A percentile compares a stretch with the other conserved stretches of the same genome.
Conservation (phyloP, 2,329 filamentous ascomycete genomes). For the Aotearoamyces nothofagi region DNA sequence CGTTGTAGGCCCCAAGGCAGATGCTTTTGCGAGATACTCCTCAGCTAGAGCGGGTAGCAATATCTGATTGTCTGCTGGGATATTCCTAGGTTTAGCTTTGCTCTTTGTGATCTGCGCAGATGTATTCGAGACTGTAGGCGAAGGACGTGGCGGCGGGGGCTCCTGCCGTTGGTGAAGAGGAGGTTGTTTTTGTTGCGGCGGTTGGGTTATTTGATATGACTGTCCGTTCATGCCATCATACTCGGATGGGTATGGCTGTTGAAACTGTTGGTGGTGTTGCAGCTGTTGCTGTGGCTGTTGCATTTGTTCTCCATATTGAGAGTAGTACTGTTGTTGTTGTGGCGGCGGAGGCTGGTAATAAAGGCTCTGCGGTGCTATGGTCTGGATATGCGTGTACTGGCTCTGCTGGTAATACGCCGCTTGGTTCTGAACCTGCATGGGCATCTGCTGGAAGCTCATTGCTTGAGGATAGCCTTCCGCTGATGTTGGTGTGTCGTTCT, state of each 20-base stretch:
- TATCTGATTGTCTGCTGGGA: constrained; percentile 9
- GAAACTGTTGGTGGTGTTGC: constrained; percentile 2
- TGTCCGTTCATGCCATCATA: too few relatives aligned
- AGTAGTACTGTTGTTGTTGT: constrained; percentile 20
- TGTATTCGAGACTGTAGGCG: background rate
- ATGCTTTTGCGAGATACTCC: constrained; percentile 57
- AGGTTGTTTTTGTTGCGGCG: constrained; percentile 5
- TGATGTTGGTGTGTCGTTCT: constrained; percentile 8
- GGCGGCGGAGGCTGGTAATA: constrained; percentile 18
- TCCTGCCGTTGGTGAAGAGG: constrained; percentile 15
- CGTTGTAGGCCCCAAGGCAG: constrained; percentile 33
- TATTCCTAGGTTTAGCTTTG: constrained; percentile 1
- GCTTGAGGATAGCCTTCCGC: constrained; percentile 7
- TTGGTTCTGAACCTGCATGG: constrained; percentile 3
- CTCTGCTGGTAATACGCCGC: constrained; percentile 4
- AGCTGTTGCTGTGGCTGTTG: constrained; percentile 8
- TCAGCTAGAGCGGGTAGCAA: constrained; percentile 59
- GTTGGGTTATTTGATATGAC: constrained; percentile 4
- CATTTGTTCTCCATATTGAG: constrained; percentile 15
- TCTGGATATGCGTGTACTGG: constrained; percentile 14
- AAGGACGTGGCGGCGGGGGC: too few relatives aligned
- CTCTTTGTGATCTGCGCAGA: background rate
- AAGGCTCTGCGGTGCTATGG: constrained; percentile 15
- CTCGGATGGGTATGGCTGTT: too few relatives aligned
- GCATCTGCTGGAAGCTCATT: constrained; percentile 6